Evolutionary conservation across 345 rosid genomes (phyloP), one percentile per base, ranked within the genome.

Genomic region (Pistacia atlantica): DNA sequence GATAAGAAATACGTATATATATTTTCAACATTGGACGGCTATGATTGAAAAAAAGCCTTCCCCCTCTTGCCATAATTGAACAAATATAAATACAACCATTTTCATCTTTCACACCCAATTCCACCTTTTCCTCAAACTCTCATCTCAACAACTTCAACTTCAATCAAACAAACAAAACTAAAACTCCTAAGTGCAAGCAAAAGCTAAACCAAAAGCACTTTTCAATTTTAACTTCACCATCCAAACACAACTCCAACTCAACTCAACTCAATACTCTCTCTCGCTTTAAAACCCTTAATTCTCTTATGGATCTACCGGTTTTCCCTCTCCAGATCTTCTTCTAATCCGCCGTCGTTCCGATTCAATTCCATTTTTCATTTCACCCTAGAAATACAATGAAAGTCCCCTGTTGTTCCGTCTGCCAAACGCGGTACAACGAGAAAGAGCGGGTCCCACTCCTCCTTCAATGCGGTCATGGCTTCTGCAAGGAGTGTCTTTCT

Each of bases 381-480:
- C 69, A 11, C 33, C 2, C 2, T 3, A 6, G 25, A 28, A 35
- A 37, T 31, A 54, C 79, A 63, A 91, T 88, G 90, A 92, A 91
- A 78, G 94, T 92, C 12, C 97, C 98, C 11, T 89, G 92, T 67
- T 96, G 98, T 79, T 92, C 97, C 12, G 95, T 96, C 28, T 93
- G 99, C 85, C 98, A 96, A 82, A 89, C 90, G 46, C 80, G 97
- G 84, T 96, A 96, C 84, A 91, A 93, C 84, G 98, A 93, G 81
- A 96, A 86, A 3, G 99, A 92, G 67, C 85, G 98, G 65, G 97
- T 92, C 73, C 99, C 98, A 18, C 77, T 96, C 4, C 80, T 96
- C 68, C 98, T 93, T 67, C 93, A 93, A 84, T 96, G 99, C 79
- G 99, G 98, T 7, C 99, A 93, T 28, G 97, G 98, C 31, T 96